Percentiles rank a stretch among this genome's conserved stretches.
phyloP scores from a whole-genome alignment of 2,329 filamentous ascomycete genomes.

The Pseudogymnoascus sp. region DNA sequence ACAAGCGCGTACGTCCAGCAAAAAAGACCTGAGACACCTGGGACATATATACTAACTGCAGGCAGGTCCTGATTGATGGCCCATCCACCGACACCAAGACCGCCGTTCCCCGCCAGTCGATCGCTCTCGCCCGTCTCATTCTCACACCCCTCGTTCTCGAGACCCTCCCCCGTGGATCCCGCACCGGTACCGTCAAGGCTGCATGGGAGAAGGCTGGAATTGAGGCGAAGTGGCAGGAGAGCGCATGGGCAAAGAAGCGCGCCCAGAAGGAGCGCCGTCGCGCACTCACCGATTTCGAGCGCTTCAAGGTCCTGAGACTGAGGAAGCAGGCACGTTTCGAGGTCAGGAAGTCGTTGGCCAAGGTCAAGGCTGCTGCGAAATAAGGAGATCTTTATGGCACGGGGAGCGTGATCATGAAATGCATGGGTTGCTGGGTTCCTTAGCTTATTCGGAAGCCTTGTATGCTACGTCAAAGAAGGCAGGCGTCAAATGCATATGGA shows the following conservation, averaged over 20 bases:
- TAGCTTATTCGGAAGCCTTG: slow-evolving; percentile 52
- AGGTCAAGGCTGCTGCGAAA: slow-evolving; percentile 79
- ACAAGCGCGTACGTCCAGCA: slow-evolving; percentile 86
- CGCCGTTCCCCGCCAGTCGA: slow-evolving; percentile 77
- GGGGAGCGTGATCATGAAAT: slow-evolving; percentile 38
- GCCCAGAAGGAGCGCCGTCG: slow-evolving; percentile 78
- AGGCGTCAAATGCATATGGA: slow-evolving; percentile 57
- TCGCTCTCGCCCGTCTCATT: slow-evolving; percentile 73
- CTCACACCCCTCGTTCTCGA: slow-evolving; percentile 84
- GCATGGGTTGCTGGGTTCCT: slow-evolving; percentile 51
- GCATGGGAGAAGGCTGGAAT: slow-evolving; percentile 87
- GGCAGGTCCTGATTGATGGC: slow-evolving; percentile 90
- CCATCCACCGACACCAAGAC: slow-evolving; percentile 73
- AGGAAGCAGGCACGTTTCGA: slow-evolving; percentile 99
- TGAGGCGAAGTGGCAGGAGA: slow-evolving; percentile 87
- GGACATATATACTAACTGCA: slow-evolving; percentile 20
- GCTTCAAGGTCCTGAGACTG: slow-evolving; percentile 99
- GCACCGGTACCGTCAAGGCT: slow-evolving; percentile 75
- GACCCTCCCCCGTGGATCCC: slow-evolving; percentile 76
- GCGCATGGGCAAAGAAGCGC: slow-evolving; percentile 90
- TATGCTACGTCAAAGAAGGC: slow-evolving; percentile 55
- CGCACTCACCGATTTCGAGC: slow-evolving; percentile 94
- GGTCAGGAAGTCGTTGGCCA: slow-evolving; percentile 91
- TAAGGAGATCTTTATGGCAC: slow-evolving; percentile 26
- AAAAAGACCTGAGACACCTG: slow-evolving; percentile 14